phyloP scores from a whole-genome alignment of 1,139 yeast genomes.

The Nakaseomyces nivariensis region DNA sequence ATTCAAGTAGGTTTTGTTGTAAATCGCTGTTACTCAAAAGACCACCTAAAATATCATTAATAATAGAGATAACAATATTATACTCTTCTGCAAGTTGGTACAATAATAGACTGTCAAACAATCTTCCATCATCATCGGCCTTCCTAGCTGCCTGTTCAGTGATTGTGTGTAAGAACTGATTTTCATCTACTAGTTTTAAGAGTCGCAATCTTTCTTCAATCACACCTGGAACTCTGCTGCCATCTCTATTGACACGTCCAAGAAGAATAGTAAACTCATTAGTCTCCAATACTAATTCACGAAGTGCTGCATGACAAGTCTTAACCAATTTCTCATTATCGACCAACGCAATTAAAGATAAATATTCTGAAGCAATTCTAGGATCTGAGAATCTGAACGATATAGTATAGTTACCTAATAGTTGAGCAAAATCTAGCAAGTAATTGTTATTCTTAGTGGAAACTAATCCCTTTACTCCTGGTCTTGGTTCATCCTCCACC shows the following conservation, averaged over 20 bases:
- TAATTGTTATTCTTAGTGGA: slow-evolving; percentile 27
- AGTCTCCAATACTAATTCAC: slow-evolving; percentile 77
- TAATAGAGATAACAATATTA: slow-evolving; percentile 68
- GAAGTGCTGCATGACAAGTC: slow-evolving; percentile 67
- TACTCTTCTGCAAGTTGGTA: slow-evolving; percentile 86
- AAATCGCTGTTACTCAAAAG: slow-evolving; percentile 64
- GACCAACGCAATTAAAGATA: slow-evolving; percentile 58
- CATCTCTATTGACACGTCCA: slow-evolving; percentile 72
- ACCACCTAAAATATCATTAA: slow-evolving; percentile 75
- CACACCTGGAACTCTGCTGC: slow-evolving; percentile 72
- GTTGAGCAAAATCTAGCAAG: slow-evolving; percentile 47
- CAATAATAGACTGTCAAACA: slow-evolving; percentile 73
- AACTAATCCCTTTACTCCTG: slow-evolving; percentile 26
- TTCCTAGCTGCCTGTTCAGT: slow-evolving; percentile 77
- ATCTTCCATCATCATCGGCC: slow-evolving; percentile 89
- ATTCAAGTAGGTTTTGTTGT: slow-evolving; percentile 44
- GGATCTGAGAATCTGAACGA: slow-evolving; percentile 82
- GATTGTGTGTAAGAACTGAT: slow-evolving; percentile 51
- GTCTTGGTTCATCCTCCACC: slow-evolving; percentile 27
- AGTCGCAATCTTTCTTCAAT: slow-evolving; percentile 72
- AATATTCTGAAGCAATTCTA: slow-evolving; percentile 79
- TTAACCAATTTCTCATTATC: slow-evolving; percentile 39
- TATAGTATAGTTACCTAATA: slow-evolving; percentile 64
- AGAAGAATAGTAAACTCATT: slow-evolving; percentile 72
- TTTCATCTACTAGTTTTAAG: slow-evolving; percentile 46